These are phyloP conservation scores for Ceratocystis ficicola DNA, from an alignment of 2,329 filamentous ascomycete genomes.

Conservation along the genomic window DNA sequence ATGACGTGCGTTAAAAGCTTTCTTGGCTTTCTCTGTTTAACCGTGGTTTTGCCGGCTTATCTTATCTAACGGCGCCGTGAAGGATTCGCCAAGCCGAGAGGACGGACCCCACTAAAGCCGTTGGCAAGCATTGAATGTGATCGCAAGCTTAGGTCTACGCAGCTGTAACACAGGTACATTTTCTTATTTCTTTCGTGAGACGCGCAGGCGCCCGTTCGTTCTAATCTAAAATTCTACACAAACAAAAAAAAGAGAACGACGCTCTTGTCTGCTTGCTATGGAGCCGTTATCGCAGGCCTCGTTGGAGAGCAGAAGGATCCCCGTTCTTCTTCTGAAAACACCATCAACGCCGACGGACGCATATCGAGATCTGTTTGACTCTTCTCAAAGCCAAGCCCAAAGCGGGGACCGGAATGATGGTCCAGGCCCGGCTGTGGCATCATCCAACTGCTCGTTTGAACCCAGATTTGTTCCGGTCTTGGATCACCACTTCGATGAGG, in stretches of 20 bases:
- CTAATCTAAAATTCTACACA: neutral
- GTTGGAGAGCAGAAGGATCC: constrained; percentile 28
- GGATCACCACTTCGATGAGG: constrained; percentile 53
- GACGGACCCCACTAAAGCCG: neutral
- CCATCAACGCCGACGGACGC: constrained; percentile 58
- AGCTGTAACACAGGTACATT: neutral
- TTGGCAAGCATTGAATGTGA: neutral
- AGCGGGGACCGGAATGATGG: neutral
- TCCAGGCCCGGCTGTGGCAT: no score
- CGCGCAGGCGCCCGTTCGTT: neutral
- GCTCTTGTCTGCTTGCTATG: neutral
- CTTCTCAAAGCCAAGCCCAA: constrained; percentile 25
- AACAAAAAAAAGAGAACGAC: no score
- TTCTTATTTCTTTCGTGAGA: neutral
- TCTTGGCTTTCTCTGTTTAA: neutral
- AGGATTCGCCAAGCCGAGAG: neutral
- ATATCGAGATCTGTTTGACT: constrained; percentile 56
- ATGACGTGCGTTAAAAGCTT: neutral
- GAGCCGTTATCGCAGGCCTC: neutral
- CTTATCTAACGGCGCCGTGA: neutral
- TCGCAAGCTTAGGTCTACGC: neutral
- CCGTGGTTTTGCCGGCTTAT: constrained; percentile 1
- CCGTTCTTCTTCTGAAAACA: constrained; percentile 66
- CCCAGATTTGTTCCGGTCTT: constrained; percentile 67
- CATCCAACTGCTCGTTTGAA: constrained; percentile 36